phyloP scores from a whole-genome alignment of 2,329 filamentous ascomycete genomes.

The Saccharata proteae region DNA sequence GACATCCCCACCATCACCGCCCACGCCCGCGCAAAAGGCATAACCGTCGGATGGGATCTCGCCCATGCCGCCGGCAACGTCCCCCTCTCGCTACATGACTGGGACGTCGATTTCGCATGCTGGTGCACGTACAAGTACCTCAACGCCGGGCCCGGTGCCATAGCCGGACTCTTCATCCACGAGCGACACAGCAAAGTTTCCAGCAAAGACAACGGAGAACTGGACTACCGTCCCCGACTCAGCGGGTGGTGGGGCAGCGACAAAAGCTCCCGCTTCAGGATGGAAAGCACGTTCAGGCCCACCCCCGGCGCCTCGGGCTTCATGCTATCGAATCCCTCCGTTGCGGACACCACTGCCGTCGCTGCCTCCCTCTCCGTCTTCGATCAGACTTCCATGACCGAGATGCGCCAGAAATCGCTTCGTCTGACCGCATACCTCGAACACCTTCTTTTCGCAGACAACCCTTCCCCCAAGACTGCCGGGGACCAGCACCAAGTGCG shows the following conservation, averaged over 20 bases:
- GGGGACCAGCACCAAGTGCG: conserved; percentile 12
- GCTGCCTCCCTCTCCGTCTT: conserved; percentile 64
- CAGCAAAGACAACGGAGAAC: conserved; percentile 21
- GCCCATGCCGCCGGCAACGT: conserved; percentile 82
- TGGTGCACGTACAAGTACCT: conserved; percentile 97
- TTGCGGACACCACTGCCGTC: conserved; percentile 65
- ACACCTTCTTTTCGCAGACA: conserved; percentile 39
- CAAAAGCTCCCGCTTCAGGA: conserved; percentile 64
- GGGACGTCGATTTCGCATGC: conserved; percentile 81
- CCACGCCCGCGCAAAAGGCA: conserved; percentile 58
- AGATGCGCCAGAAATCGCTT: conserved; percentile 59
- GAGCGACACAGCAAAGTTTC: conserved; percentile 54
- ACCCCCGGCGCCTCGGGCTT: conserved; percentile 68
- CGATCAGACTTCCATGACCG: conserved; percentile 54
- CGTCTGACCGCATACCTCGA: conserved; percentile 68
- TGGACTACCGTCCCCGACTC: conserved; percentile 51
- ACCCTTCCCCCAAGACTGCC: conserved; percentile 18
- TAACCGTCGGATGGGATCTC: conserved; percentile 76
- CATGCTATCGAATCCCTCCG: conserved; percentile 75
- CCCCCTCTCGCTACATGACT: conserved; percentile 66
- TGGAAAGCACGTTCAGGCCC: conserved; percentile 71
- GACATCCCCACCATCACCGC: conserved; percentile 71
- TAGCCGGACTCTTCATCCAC: conserved; percentile 72
- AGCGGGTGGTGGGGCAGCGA: conserved; percentile 82
- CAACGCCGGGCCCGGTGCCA: conserved; percentile 72